phyloP scores from a whole-genome alignment of 257 asterid species.

The Prunella vulgaris region DNA sequence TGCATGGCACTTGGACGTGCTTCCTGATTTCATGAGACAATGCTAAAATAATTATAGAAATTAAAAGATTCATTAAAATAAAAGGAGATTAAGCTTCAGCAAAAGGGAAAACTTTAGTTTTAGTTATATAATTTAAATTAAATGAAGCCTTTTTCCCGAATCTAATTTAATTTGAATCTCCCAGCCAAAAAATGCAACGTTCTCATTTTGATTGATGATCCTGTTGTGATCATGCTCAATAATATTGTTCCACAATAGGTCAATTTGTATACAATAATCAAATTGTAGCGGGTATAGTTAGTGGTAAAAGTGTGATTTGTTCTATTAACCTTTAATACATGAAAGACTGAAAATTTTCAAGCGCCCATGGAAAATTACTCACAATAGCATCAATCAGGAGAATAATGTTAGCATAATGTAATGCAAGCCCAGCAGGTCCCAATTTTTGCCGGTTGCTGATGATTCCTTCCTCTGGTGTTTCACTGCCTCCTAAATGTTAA shows the following conservation, averaged over 20 bases:
- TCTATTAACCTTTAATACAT: too few relatives aligned
- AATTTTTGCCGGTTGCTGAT: constrained; percentile 36
- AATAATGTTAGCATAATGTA: constrained; percentile 79
- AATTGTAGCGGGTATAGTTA: too few relatives aligned
- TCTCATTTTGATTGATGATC: neutral
- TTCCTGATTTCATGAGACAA: constrained; percentile 40
- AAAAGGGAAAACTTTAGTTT: too few relatives aligned
- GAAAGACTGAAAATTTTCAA: too few relatives aligned
- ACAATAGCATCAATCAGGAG: constrained; percentile 76
- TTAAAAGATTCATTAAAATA: too few relatives aligned
- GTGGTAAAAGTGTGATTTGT: too few relatives aligned
- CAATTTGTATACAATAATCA: neutral
- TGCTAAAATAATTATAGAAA: constrained; percentile 3
- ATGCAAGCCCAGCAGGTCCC: constrained; percentile 72
- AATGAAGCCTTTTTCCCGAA: too few relatives aligned
- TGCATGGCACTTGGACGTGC: constrained; percentile 54
- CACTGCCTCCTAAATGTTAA: constrained; percentile 28
- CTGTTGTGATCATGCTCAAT: neutral
- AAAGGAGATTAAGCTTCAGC: too few relatives aligned
- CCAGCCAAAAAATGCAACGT: neutral
- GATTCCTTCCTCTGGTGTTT: constrained; percentile 31
- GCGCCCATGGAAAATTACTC: constrained; percentile 32
- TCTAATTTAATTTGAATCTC: too few relatives aligned
- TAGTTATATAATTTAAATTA: too few relatives aligned
- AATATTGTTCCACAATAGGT: neutral